Conservation (phyloP, 2,329 filamentous ascomycete genomes). For the Tolypocladium ovalisporum region DNA sequence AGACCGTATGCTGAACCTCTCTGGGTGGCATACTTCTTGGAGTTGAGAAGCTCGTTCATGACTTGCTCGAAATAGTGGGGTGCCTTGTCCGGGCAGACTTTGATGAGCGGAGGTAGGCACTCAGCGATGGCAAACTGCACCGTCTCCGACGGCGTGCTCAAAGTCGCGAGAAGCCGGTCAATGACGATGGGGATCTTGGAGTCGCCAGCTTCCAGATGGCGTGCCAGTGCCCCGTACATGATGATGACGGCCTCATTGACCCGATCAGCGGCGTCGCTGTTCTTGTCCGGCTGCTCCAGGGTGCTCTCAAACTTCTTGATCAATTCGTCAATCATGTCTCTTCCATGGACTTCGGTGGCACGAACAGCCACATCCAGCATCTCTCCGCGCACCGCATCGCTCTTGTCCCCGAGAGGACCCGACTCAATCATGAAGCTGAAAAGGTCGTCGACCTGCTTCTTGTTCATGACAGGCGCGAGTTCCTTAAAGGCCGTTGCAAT, state of each 20-base stretch:
- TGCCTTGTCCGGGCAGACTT: slow-evolving; percentile 66
- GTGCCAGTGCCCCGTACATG: slow-evolving; percentile 86
- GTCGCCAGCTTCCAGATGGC: slow-evolving; percentile 79
- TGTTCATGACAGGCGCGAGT: slow-evolving; percentile 59
- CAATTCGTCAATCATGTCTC: slow-evolving; percentile 71
- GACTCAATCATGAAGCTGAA: slow-evolving; percentile 76
- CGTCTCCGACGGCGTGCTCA: slow-evolving; percentile 90
- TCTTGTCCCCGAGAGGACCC: slow-evolving; percentile 79
- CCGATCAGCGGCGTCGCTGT: slow-evolving; percentile 70
- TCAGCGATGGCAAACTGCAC: slow-evolving; percentile 95
- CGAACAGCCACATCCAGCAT: slow-evolving; percentile 86
- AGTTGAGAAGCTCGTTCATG: slow-evolving; percentile 69
- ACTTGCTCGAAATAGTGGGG: slow-evolving; percentile 72
- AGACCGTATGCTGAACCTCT: slow-evolving; percentile 92
- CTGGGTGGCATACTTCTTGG: slow-evolving; percentile 85
- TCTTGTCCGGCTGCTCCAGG: slow-evolving; percentile 75
- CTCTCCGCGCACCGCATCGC: slow-evolving; percentile 64
- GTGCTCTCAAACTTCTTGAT: slow-evolving; percentile 89
- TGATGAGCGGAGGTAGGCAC: slow-evolving; percentile 84
- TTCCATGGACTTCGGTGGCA: slow-evolving; percentile 72
- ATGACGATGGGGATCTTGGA: slow-evolving; percentile 80
- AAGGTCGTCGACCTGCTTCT: slow-evolving; percentile 61
- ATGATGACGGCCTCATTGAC: slow-evolving; percentile 97
- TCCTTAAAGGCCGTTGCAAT: slow-evolving; percentile 81
- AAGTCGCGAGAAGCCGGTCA: slow-evolving; percentile 70